Conservation (phyloP, 2,329 filamentous ascomycete genomes). For the Ceratocystis smalleyi region DNA sequence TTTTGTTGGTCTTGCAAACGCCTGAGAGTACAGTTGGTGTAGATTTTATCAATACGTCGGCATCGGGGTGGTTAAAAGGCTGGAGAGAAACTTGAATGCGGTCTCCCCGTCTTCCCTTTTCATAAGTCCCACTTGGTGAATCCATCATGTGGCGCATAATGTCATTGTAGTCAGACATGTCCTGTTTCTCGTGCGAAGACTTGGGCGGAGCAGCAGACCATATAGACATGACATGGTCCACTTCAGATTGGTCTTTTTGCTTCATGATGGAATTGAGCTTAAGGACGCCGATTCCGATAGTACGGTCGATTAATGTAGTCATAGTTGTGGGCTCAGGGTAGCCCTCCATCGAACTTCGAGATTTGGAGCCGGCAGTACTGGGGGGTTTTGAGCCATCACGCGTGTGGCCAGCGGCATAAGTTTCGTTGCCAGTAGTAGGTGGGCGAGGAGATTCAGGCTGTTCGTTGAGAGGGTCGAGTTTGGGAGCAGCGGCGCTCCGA, state of each 20-base stretch:
- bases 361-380: conserved; percentile 41
- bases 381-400: conserved; percentile 27
- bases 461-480: conserved; percentile 44
- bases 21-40: conserved; percentile 78
- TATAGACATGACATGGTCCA: conserved; percentile 60
- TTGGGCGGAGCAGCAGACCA: conserved; percentile 43
- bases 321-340: conserved; percentile 20
- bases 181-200: conserved; percentile 39
- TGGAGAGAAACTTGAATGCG: conserved; percentile 66
- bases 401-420: conserved; percentile 28
- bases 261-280: conserved; percentile 62
- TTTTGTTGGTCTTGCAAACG: conserved; percentile 66
- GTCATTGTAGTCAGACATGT: conserved; percentile 53
- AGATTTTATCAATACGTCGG: conserved; percentile 64
- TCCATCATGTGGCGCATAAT: conserved; percentile 59
- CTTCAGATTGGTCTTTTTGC: conserved; percentile 49
- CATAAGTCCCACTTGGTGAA: conserved; percentile 57
- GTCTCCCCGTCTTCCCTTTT: conserved; percentile 56
- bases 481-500: conserved; percentile 30
- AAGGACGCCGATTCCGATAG: conserved; percentile 61
- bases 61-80: conserved; percentile 61
- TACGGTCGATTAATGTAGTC: conserved; percentile 31
- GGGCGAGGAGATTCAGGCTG: conserved; percentile 30
- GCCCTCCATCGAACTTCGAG: conserved; percentile 27
- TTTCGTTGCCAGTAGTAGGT: conserved; percentile 26